A percentile compares a stretch with the other conserved stretches of the same genome.
Evolutionary conservation across 352 stramenopile genomes (phyloP).

Genomic region (Aphanomyces invadans): DNA sequence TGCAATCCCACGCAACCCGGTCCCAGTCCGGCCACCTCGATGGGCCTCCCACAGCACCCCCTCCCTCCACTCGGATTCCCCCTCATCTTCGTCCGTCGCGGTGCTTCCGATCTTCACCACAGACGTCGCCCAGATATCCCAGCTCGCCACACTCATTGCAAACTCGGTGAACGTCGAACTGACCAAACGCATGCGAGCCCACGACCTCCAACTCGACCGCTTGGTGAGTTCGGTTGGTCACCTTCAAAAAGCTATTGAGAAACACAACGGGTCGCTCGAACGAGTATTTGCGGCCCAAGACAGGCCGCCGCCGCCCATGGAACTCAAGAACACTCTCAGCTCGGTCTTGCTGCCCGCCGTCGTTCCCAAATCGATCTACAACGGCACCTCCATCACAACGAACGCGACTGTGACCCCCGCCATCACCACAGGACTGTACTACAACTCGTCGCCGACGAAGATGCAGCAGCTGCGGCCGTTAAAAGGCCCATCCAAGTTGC

Average conservation of each 20-base stretch:
- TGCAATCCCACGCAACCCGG: too few relatives aligned
- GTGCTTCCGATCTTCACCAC: constrained; percentile 19
- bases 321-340: neutral
- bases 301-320: neutral
- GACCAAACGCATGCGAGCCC: constrained; percentile 5
- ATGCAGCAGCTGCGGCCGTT: neutral
- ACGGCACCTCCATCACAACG: neutral
- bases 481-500: neutral
- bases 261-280: constrained; percentile 17
- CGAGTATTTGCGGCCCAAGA: neutral
- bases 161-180: constrained; percentile 23
- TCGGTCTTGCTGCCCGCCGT: neutral
- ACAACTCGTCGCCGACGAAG: neutral
- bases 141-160: constrained; percentile 18
- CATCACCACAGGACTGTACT: neutral
- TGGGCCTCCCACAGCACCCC: neutral
- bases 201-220: constrained; percentile 1
- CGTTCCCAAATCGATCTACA: neutral
- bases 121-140: constrained; percentile 23
- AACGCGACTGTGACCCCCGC: neutral
- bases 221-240: constrained; percentile 2
- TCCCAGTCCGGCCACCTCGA: too few relatives aligned
- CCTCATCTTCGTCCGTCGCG: neutral
- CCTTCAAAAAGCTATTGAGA: constrained; percentile 18
- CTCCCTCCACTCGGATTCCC: neutral